A percentile compares a stretch with the other conserved stretches of the same genome.
phyloP scores from a whole-genome alignment of 1,139 yeast species.

The Hyphopichia pseudoburtonii region DNA sequence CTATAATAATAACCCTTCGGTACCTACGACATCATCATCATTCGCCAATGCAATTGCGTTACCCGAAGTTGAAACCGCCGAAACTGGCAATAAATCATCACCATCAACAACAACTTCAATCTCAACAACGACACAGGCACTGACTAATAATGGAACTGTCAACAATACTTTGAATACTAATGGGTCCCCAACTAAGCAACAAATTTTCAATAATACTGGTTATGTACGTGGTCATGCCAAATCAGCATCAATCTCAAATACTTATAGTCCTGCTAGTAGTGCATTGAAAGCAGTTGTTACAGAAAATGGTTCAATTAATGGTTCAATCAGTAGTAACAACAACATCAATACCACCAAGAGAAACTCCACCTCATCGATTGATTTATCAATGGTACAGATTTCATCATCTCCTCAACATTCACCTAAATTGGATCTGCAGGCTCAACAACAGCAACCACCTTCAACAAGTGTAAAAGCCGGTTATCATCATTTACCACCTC shows the following conservation, averaged over 20 bases:
- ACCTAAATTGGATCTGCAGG: background rate
- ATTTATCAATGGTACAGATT: constrained; percentile 9
- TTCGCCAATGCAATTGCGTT: constrained; percentile 47
- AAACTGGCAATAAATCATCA: constrained; percentile 12
- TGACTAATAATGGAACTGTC: background rate
- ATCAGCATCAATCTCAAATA: constrained; percentile 33
- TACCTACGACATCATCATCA: constrained; percentile 55
- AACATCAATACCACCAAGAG: constrained; percentile 10
- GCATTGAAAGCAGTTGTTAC: constrained; percentile 68
- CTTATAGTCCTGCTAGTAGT: constrained; percentile 54
- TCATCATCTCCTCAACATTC: constrained; percentile 1
- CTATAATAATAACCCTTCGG: constrained; percentile 45
- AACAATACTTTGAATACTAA: too few species aligned
- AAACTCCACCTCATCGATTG: constrained; percentile 19
- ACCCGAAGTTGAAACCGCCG: constrained; percentile 10
- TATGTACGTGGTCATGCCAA: constrained; percentile 31
- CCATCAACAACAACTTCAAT: background rate
- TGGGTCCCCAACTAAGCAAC: constrained; percentile 21
- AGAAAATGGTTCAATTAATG: constrained; percentile 24
- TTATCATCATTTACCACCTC: constrained; percentile 16
- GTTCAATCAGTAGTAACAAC: background rate
- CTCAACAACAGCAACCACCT: constrained; percentile 4
- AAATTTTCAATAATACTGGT: constrained; percentile 3
- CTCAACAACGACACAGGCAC: constrained; percentile 1
- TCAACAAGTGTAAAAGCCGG: constrained; percentile 7